Conservation (phyloP, 371 early-diverging fungal species). For the Coemansia sp. region DNA sequence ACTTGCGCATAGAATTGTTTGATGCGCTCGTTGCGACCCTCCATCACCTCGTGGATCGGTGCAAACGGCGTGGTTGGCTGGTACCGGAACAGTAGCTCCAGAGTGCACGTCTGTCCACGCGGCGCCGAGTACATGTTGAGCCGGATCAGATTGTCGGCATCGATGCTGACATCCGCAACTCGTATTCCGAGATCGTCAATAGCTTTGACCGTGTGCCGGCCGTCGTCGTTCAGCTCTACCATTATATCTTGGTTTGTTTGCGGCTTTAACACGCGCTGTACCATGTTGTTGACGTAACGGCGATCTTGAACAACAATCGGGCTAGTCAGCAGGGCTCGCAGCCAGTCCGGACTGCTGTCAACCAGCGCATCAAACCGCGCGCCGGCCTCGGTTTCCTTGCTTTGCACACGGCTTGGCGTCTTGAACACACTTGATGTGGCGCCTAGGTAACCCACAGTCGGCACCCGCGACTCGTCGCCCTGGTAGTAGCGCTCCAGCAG, state of each 20-base stretch:
- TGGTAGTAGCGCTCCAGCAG: slow-evolving; percentile 80
- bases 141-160: slow-evolving; percentile 62
- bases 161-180: slow-evolving; percentile 18
- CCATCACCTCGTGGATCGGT: slow-evolving; percentile 91
- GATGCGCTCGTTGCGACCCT: slow-evolving; percentile 90
- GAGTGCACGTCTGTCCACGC: slow-evolving; percentile 64
- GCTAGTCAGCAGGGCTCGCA: slow-evolving; percentile 84
- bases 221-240: slow-evolving; percentile 54
- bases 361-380: slow-evolving; percentile 76
- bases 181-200: slow-evolving; percentile 56
- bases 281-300: slow-evolving; percentile 75
- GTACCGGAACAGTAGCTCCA: slow-evolving; percentile 79
- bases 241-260: slow-evolving; percentile 77
- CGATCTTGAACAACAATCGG: slow-evolving; percentile 80
- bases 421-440: slow-evolving; percentile 48
- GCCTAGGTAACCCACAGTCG: slow-evolving; percentile 82
- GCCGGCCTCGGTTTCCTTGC: slow-evolving; percentile 63
- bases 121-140: slow-evolving; percentile 75
- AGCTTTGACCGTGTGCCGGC: slow-evolving; percentile 52
- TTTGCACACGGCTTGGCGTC: background rate
- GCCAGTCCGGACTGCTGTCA: slow-evolving; percentile 76
- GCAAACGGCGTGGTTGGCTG: slow-evolving; percentile 78
- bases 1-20: slow-evolving; percentile 88
- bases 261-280: slow-evolving; percentile 78
- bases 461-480: slow-evolving; percentile 64